phyloP scores from a whole-genome alignment of 257 asterid species.

The Rauvolfia tetraphylla region DNA sequence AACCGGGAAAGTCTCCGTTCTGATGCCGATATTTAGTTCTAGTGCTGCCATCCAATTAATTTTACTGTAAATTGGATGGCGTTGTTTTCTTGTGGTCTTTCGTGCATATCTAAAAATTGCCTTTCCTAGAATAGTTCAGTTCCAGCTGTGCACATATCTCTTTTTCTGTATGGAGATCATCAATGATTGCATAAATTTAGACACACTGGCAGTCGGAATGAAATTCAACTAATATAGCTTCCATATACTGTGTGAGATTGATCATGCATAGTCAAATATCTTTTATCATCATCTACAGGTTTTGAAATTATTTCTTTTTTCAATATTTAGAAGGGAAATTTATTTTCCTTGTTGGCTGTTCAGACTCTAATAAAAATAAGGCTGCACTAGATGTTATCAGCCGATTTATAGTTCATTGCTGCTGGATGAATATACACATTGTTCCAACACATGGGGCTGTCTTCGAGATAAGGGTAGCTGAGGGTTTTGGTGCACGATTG shows the following conservation, averaged over 20 bases:
- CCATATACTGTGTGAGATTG: background rate
- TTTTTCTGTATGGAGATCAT: background rate
- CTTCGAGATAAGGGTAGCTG: constrained; percentile 59
- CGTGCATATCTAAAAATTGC: background rate
- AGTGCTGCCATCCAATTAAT: background rate
- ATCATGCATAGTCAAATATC: background rate
- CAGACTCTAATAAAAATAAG: constrained; percentile 62
- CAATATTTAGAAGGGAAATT: background rate
- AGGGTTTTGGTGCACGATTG: constrained; percentile 88
- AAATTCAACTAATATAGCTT: too few relatives aligned
- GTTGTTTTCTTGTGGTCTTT: background rate
- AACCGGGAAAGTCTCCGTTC: background rate
- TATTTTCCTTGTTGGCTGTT: constrained; percentile 16
- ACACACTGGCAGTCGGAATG: background rate
- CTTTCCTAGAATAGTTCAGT: too few relatives aligned
- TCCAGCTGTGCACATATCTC: background rate
- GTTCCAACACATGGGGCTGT: constrained; percentile 68
- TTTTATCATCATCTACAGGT: background rate
- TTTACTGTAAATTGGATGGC: background rate
- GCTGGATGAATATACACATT: constrained; percentile 71
- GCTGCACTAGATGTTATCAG: constrained; percentile 45
- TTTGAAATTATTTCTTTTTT: background rate
- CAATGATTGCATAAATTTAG: background rate
- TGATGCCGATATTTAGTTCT: background rate
- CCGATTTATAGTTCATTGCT: constrained; percentile 39